A percentile compares a stretch with the other conserved stretches of the same genome.
phyloP scores from a whole-genome alignment of 2,329 filamentous ascomycete genomes.

The Fusarium solani-melongenae region DNA sequence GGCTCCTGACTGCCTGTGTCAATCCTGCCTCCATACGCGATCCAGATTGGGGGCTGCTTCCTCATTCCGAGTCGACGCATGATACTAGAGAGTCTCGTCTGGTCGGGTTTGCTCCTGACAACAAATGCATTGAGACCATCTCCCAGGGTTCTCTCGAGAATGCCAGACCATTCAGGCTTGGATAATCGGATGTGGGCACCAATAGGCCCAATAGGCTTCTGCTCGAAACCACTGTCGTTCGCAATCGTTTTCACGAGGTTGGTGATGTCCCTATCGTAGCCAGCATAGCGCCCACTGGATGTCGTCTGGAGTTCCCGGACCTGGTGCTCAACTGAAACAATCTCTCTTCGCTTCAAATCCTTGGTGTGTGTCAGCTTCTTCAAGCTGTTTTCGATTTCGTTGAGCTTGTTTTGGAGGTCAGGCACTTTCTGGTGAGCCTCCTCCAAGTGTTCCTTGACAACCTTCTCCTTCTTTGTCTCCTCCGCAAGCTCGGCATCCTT shows the following conservation, averaged over 20 bases:
- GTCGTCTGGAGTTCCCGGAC: constrained; percentile 63
- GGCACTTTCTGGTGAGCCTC: constrained; percentile 47
- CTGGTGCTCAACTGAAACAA: constrained; percentile 59
- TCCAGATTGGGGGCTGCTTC: constrained; percentile 51
- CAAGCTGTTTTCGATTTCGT: constrained; percentile 46
- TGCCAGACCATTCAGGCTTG: constrained; percentile 83
- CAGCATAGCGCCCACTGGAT: constrained; percentile 70
- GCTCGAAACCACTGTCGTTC: constrained; percentile 73
- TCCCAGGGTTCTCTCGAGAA: constrained; percentile 84
- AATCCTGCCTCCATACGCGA: constrained; percentile 50
- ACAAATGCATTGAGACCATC: constrained; percentile 79
- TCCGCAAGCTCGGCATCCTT: constrained; percentile 66
- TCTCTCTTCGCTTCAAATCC: constrained; percentile 63
- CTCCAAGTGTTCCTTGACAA: constrained; percentile 42
- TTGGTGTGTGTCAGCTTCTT: constrained; percentile 47
- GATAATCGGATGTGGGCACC: constrained; percentile 81
- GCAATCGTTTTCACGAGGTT: constrained; percentile 75
- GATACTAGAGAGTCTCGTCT: constrained; percentile 72
- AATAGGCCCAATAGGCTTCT: constrained; percentile 84
- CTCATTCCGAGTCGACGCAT: constrained; percentile 72
- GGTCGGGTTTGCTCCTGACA: constrained; percentile 81
- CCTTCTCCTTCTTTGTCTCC: constrained; percentile 42
- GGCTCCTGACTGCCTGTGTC: constrained; percentile 71
- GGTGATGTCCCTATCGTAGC: constrained; percentile 72
- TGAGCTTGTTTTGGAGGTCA: constrained; percentile 47